phyloP scores from a whole-genome alignment of 805 yeast genomes.

The Komagataella kurtzmanii region DNA sequence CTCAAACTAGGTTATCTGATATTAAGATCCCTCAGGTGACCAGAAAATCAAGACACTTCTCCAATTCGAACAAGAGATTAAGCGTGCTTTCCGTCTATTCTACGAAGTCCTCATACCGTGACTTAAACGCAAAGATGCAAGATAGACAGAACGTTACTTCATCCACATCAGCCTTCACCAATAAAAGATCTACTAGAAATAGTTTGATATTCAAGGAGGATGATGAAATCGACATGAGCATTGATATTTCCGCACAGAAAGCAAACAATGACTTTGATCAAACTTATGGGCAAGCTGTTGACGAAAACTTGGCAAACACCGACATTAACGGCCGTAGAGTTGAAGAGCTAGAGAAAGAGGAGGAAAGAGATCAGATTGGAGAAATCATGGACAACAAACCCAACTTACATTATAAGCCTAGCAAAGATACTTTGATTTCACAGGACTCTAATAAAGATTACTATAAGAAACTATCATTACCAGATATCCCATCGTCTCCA shows the following conservation, averaged over 20 bases:
- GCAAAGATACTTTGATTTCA: slow-evolving; percentile 29
- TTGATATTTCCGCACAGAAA: not conserved
- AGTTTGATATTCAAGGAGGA: not conserved
- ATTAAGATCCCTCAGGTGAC: slow-evolving; percentile 61
- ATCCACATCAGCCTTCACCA: slow-evolving; percentile 2
- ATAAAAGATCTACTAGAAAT: slow-evolving; percentile 3
- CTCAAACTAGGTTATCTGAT: slow-evolving; percentile 43
- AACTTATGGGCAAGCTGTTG: not conserved
- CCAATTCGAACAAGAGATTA: slow-evolving; percentile 50
- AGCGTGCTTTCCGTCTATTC: slow-evolving; percentile 65
- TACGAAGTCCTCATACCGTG: slow-evolving; percentile 49
- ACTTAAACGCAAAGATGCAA: slow-evolving; percentile 32
- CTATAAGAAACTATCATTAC: slow-evolving; percentile 34
- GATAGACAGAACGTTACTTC: slow-evolving; percentile 6
- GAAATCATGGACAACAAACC: not conserved
- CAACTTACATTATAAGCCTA: slow-evolving; percentile 10
- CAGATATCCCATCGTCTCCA: slow-evolving; percentile 28
- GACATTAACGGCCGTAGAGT: not conserved
- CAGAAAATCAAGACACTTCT: slow-evolving; percentile 49
- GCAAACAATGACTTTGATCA: not conserved
- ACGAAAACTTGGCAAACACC: not conserved
- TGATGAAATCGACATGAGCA: not conserved
- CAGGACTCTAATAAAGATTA: slow-evolving; percentile 20
- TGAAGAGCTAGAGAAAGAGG: not conserved
- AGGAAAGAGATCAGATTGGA: not conserved